Percentiles rank a stretch among this genome's conserved stretches.
Conservation (phyloP, 352 stramenopile genomes). For the Globisporangium mamillatum region DNA sequence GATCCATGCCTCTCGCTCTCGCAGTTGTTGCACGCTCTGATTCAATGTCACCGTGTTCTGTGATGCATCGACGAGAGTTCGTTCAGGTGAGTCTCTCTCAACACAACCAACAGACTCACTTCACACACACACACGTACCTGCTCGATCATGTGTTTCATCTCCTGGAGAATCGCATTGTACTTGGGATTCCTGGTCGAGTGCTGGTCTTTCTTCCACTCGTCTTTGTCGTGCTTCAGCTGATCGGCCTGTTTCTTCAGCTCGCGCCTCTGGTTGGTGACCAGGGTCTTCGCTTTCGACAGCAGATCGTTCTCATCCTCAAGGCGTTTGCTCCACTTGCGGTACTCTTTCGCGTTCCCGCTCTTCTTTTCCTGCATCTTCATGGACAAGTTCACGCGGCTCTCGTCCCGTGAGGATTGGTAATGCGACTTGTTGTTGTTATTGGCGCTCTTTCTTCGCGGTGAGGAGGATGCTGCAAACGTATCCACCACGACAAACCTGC, state of each 20-base stretch:
- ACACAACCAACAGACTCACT: neutral
- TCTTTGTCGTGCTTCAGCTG: constrained; percentile 50
- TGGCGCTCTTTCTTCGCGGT: constrained; percentile 8
- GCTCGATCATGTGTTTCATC: constrained; percentile 65
- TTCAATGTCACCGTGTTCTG: constrained; percentile 49
- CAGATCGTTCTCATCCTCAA: constrained; percentile 45
- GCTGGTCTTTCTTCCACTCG: constrained; percentile 45
- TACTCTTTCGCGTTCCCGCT: constrained; percentile 15
- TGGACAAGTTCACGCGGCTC: neutral
- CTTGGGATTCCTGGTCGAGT: constrained; percentile 2
- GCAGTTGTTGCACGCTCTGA: constrained; percentile 41
- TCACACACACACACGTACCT: constrained; percentile 22
- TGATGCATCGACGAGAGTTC: neutral
- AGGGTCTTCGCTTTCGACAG: constrained; percentile 42
- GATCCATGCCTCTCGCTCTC: constrained; percentile 50
- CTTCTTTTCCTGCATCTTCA: constrained; percentile 7
- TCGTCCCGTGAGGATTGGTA: neutral
- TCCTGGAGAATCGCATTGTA: constrained; percentile 42
- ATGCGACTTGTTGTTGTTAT: constrained; percentile 11
- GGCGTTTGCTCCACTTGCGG: constrained; percentile 43
- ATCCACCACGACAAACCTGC: neutral
- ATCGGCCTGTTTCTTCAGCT: constrained; percentile 48
- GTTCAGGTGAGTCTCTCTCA: neutral
- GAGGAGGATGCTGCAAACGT: neutral
- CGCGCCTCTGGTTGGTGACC: constrained; percentile 43